Evolutionary conservation across 106 monocot species (phyloP).

Genomic region (Acorus gramineus): DNA sequence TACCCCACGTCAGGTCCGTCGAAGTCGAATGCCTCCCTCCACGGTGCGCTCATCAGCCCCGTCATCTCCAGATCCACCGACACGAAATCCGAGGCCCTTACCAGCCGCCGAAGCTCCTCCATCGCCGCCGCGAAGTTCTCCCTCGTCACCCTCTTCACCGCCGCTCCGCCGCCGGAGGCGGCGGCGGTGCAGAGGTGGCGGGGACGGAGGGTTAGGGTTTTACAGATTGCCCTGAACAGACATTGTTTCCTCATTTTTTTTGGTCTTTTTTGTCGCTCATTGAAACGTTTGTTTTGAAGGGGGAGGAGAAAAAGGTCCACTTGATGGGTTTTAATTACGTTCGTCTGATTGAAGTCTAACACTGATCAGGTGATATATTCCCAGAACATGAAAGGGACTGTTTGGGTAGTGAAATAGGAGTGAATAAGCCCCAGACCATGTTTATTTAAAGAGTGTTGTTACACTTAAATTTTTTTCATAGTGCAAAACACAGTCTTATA

Average conservation of each 20-base stretch:
- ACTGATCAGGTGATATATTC: too few relatives aligned
- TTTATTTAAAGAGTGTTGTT: too few relatives aligned
- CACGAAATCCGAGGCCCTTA: constrained; percentile 69
- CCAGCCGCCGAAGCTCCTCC: constrained; percentile 39
- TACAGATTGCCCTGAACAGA: neutral
- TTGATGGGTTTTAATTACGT: too few relatives aligned
- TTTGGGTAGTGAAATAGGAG: too few relatives aligned
- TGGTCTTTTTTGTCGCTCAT: too few relatives aligned
- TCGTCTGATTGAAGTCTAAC: too few relatives aligned
- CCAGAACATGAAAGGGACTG: too few relatives aligned
- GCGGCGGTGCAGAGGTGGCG: constrained; percentile 9
- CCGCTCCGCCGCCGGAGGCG: constrained; percentile 15
- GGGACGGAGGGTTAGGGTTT: constrained; percentile 4
- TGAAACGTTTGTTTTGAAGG: too few relatives aligned
- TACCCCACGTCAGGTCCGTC: constrained; percentile 82
- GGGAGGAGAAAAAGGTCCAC: too few relatives aligned
- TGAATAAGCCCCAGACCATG: too few relatives aligned
- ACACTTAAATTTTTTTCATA: too few relatives aligned
- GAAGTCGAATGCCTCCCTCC: constrained; percentile 73
- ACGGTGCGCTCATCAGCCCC: constrained; percentile 81
- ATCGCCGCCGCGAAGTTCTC: constrained; percentile 56
- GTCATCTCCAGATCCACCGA: constrained; percentile 95
- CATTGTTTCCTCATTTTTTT: neutral
- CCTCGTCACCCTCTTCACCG: constrained; percentile 68
- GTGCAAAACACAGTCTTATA: too few relatives aligned